Evolutionary conservation across 768 basidiomycete genomes (phyloP).

Genomic region (Naematelia aurantialba): DNA sequence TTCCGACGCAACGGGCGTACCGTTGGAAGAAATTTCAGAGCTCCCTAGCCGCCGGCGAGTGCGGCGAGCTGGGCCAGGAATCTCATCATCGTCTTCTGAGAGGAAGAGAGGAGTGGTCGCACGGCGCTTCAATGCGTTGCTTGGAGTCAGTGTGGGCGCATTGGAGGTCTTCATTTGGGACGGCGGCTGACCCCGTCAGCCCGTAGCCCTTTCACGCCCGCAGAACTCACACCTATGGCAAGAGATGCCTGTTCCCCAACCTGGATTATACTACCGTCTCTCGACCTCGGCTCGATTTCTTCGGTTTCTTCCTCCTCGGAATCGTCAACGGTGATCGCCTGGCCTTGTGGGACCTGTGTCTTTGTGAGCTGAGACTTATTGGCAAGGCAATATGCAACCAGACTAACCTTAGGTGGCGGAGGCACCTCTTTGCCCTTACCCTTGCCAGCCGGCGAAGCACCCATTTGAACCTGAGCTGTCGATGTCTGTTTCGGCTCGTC

Average conservation of each 20-base stretch:
- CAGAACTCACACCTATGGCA: too few relatives aligned
- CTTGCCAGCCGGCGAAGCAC: not conserved
- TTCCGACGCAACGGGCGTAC: not conserved
- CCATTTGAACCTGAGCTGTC: too few relatives aligned
- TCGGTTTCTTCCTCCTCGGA: not conserved
- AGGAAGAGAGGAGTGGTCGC: not conserved
- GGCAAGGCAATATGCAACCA: too few relatives aligned
- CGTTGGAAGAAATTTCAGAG: not conserved
- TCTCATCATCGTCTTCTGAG: not conserved
- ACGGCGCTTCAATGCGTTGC: not conserved
- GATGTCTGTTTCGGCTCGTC: slow-evolving; percentile 42
- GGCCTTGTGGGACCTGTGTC: not conserved
- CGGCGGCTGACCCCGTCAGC: not conserved
- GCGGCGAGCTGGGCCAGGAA: not conserved
- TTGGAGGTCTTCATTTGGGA: not conserved
- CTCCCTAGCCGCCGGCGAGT: not conserved
- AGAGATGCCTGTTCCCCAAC: too few relatives aligned
- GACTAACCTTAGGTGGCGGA: not conserved
- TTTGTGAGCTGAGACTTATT: too few relatives aligned
- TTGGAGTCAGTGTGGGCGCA: not conserved
- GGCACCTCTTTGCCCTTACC: slow-evolving; percentile 11
- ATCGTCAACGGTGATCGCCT: not conserved
- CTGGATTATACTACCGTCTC: not conserved
- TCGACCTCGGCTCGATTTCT: not conserved
- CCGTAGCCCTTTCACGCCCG: too few relatives aligned